Evolutionary conservation across 192 early-diverging fungal species (phyloP).

Genomic region (Backusella macrospora): DNA sequence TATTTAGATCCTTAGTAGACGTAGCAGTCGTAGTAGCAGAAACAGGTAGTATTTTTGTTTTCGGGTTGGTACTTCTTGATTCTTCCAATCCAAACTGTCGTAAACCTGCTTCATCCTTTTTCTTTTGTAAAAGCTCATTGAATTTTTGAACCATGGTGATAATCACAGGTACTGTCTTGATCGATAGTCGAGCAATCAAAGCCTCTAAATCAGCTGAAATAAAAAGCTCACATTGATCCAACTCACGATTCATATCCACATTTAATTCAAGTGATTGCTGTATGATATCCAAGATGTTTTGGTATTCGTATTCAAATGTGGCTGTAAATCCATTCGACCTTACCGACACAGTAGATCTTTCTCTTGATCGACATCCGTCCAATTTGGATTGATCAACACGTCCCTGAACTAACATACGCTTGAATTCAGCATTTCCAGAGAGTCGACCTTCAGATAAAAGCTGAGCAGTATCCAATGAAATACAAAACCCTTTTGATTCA

Average conservation of each 20-base stretch:
- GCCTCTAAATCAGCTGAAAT: conserved; percentile 17
- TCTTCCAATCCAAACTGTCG: background rate
- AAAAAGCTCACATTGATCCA: background rate
- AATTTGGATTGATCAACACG: background rate
- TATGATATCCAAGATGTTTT: conserved; percentile 67
- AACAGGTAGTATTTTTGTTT: background rate
- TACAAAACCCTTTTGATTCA: conserved; percentile 41
- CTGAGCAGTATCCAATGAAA: conserved; percentile 47
- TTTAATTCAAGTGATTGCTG: conserved; percentile 51
- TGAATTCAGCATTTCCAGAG: conserved; percentile 42
- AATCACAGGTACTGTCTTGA: conserved; percentile 62
- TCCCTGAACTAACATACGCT: conserved; percentile 3
- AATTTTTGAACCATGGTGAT: conserved; percentile 53
- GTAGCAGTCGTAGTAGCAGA: background rate
- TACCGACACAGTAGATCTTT: background rate
- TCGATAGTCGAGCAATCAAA: conserved; percentile 34
- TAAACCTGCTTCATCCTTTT: conserved; percentile 38
- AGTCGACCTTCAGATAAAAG: conserved; percentile 65
- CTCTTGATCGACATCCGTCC: background rate
- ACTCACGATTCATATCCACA: conserved; percentile 3
- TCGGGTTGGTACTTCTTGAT: background rate
- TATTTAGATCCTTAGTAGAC: background rate
- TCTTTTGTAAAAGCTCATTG: conserved; percentile 58
- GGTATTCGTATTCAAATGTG: conserved; percentile 75
- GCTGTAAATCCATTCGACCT: conserved; percentile 39